Evolutionary conservation across 2,329 filamentous ascomycete genomes (phyloP).

Genomic region (Colletotrichum orchidophilum): DNA sequence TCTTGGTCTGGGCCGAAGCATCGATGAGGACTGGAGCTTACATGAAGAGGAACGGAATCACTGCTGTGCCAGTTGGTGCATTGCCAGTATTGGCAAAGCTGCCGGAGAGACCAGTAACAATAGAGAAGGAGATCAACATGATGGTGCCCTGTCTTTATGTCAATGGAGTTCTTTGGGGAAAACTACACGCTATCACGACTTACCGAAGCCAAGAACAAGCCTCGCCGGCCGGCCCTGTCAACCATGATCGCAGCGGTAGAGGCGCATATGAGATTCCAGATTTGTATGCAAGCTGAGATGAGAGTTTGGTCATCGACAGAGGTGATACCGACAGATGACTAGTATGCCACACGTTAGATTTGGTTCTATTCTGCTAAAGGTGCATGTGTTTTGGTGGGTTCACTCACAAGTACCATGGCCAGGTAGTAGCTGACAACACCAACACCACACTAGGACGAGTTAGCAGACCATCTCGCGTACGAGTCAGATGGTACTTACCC

Average conservation of each 20-base stretch:
- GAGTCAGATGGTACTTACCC: constrained; percentile 9
- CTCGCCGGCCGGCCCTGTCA: constrained; percentile 6
- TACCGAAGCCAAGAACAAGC: not conserved
- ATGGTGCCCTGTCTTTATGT: not conserved
- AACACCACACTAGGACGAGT: constrained; percentile 55
- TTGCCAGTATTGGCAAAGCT: constrained; percentile 35
- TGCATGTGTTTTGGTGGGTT: not conserved
- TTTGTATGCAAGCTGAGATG: constrained; percentile 39
- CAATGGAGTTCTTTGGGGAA: constrained; percentile 39
- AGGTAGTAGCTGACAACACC: constrained; percentile 62
- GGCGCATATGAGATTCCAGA: constrained; percentile 27
- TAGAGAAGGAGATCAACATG: constrained; percentile 25
- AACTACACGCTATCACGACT: constrained; percentile 35
- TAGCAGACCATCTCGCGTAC: constrained; percentile 29
- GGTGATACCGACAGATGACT: constrained; percentile 38
- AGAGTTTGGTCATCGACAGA: constrained; percentile 46
- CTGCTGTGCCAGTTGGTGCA: constrained; percentile 38
- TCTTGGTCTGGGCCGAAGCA: not conserved
- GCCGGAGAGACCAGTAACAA: constrained; percentile 20
- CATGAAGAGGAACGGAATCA: constrained; percentile 50
- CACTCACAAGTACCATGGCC: constrained; percentile 41
- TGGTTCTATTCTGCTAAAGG: not conserved
- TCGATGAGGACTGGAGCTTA: not conserved
- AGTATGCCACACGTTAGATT: not conserved
- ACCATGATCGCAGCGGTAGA: constrained; percentile 10